These are phyloP conservation scores for Leavenworthia alabamica DNA, from an alignment of 345 rosid genomes.

Conservation along the genomic window DNA sequence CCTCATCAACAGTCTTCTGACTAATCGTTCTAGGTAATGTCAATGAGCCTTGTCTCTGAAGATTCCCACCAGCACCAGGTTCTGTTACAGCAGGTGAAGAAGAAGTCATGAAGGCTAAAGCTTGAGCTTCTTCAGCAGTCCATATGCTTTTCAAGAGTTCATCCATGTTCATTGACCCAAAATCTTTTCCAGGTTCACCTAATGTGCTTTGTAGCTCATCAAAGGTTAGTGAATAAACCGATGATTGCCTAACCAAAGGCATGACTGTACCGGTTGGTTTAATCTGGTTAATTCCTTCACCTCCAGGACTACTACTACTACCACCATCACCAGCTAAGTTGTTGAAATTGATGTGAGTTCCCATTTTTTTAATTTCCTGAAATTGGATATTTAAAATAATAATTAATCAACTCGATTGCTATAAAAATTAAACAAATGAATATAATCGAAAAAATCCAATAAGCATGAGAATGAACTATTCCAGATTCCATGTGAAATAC, in stretches of 20 bases:
- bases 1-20: conserved; percentile 94
- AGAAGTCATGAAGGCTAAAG: conserved; percentile 37
- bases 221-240: conserved; percentile 72
- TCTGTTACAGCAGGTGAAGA: conserved; percentile 21
- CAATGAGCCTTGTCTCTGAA: conserved; percentile 85
- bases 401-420: background rate
- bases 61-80: conserved; percentile 43
- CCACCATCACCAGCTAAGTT: conserved; percentile 43
- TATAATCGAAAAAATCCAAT: background rate
- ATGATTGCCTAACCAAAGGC: conserved; percentile 60
- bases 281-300: conserved; percentile 34
- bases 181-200: conserved; percentile 73
- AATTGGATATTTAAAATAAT: background rate
- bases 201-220: conserved; percentile 79
- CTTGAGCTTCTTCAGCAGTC: conserved; percentile 85
- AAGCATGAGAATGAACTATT: conserved; percentile 6
- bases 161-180: conserved; percentile 98
- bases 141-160: conserved; percentile 82
- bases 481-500: conserved; percentile 1
- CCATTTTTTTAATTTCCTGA: conserved; percentile 35
- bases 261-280: conserved; percentile 32
- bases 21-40: conserved; percentile 87
- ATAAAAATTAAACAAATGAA: background rate
- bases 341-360: conserved; percentile 63
- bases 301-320: conserved; percentile 27